Evolutionary conservation across 805 yeast genomes (phyloP).

Genomic region (Kluyveromyces aestuarii): DNA sequence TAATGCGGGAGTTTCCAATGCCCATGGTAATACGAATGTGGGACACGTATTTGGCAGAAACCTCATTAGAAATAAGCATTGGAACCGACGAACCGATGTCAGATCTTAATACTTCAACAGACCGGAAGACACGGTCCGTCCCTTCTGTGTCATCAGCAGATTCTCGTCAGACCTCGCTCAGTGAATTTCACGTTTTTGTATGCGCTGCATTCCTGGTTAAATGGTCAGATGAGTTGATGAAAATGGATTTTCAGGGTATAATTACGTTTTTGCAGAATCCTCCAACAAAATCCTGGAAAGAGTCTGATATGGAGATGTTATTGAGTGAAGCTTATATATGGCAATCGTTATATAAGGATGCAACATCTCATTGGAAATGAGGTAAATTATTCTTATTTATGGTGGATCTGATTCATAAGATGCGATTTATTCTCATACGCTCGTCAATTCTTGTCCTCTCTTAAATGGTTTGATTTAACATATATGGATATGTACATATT

Average conservation of each 20-base stretch:
- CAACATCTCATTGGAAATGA: slow-evolving; percentile 69
- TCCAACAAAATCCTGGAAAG: slow-evolving; percentile 80
- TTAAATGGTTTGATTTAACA: background rate
- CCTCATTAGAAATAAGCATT: slow-evolving; percentile 33
- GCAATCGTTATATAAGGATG: slow-evolving; percentile 88
- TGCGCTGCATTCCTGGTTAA: slow-evolving; percentile 93
- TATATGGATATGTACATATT: too few relatives aligned
- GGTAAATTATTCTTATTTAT: background rate
- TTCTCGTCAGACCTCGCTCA: slow-evolving; percentile 34
- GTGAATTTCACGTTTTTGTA: slow-evolving; percentile 90
- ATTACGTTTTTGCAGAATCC: slow-evolving; percentile 85
- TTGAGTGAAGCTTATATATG: slow-evolving; percentile 94
- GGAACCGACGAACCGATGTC: background rate
- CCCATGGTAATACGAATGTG: slow-evolving; percentile 84
- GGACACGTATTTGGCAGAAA: slow-evolving; percentile 85
- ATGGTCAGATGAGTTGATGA: slow-evolving; percentile 69
- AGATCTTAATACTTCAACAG: slow-evolving; percentile 9
- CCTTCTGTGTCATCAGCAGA: slow-evolving; percentile 1
- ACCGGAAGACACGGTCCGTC: background rate
- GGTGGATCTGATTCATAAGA: too few relatives aligned
- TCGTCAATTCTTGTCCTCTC: background rate
- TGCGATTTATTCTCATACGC: too few relatives aligned
- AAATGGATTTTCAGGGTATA: slow-evolving; percentile 90
- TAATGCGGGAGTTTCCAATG: slow-evolving; percentile 87
- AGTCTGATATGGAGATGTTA: slow-evolving; percentile 82